phyloP scores from a whole-genome alignment of 768 basidiomycete genomes.

The Naganishia kalamii region DNA sequence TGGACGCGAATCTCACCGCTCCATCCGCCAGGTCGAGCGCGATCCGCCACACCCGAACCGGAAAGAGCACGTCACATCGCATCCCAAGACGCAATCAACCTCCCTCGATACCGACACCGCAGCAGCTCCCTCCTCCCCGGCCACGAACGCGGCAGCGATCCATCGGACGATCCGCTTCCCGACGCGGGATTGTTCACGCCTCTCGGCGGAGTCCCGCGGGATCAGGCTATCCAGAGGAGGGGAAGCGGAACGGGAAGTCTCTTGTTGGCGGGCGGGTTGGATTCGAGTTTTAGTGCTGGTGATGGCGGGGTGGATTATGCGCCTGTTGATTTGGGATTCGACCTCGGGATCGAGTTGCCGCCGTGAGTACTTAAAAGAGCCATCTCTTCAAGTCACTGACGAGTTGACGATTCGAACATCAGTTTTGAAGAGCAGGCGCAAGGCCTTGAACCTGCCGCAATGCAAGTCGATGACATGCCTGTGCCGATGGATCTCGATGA shows the following conservation, averaged over 20 bases:
- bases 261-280: neutral
- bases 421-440: neutral
- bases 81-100: neutral
- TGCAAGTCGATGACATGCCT: neutral
- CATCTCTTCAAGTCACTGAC: neutral
- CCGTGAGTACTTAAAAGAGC: neutral
- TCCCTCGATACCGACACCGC: neutral
- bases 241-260: neutral
- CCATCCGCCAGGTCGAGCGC: neutral
- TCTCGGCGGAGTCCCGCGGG: neutral
- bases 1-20: neutral
- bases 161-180: neutral
- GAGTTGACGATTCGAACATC: neutral
- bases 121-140: slow-evolving; percentile 3
- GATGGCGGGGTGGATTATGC: slow-evolving; percentile 5
- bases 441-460: neutral
- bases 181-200: neutral
- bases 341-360: slow-evolving; percentile 1
- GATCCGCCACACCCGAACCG: neutral
- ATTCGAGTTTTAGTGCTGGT: slow-evolving; percentile 13
- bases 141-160: neutral
- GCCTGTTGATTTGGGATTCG: slow-evolving; percentile 12
- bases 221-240: neutral
- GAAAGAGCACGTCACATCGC: neutral
- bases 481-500: neutral